Base-by-base conservation (phyloP, 2,329 filamentous ascomycete genomes). In the Didymella arachidicola region DNA sequence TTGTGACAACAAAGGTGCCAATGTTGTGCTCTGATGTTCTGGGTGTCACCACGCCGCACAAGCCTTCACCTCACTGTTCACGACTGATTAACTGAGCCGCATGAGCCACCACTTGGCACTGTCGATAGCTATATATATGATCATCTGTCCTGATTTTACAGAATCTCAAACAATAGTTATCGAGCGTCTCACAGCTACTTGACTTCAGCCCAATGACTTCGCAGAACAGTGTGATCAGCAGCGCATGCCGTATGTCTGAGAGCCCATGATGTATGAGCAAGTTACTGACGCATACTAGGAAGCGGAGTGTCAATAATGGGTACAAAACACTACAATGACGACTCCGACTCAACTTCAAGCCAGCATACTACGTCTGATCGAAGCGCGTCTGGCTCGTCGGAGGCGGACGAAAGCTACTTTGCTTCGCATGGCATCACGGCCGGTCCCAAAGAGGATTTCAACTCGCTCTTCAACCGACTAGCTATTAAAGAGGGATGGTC, bases 381-480 rank as follows among this genome's bases (percentile, higher is more conserved):
- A 25, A 60, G 53, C 34, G 53, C 48, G 10, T 43, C 27, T 12
- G 39, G 26, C 10, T 53, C 49, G 6, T 55, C 51, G 16, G 26
- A 44, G 7, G 22, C 16, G n/a, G 44, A 38, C 16, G 25, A 18
- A 22, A 49, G 43, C 47, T 57, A 57, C 27, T 57, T 57, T 18
- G 43, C 42, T 8, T 44, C 22, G n/a, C 55, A 47, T n/a, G 65
- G 61, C 43, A 67, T 69, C 42, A 22, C 39, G 10, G 36, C 54
- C 7, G 50, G 62, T 7, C 55, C 57, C 0, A 39, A 52, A 2
- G 60, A 59, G 2, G 43, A 45, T 16, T 53, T 69, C 42, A 27
- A 44, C 22, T 46, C 52, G 26, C 50, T 64, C 19, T 67, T 71
- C 51, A 53, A 50, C 11, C 66, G 61, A 4, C 59, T 71, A 16